Evolutionary conservation across 2,329 filamentous ascomycete species (phyloP).

Genomic region (Aureobasidium mangrovei): DNA sequence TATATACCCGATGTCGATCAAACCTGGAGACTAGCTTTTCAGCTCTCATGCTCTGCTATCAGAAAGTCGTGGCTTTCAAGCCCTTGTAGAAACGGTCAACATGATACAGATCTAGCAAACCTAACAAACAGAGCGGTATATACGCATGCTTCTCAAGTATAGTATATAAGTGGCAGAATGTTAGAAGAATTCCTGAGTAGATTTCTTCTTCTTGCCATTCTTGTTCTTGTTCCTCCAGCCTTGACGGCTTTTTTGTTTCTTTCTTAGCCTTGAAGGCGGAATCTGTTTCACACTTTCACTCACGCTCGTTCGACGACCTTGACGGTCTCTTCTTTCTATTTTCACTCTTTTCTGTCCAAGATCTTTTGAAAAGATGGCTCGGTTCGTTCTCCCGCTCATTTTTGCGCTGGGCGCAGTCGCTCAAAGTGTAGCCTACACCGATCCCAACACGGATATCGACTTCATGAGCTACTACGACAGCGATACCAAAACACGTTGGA

Average conservation of each 20-base stretch:
- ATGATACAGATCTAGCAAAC: too few relatives aligned
- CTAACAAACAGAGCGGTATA: too few relatives aligned
- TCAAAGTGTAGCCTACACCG: slow-evolving; percentile 28
- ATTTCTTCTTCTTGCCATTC: neutral
- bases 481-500: slow-evolving; percentile 38
- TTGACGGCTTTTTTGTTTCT: slow-evolving; percentile 13
- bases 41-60: too few relatives aligned
- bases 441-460: slow-evolving; percentile 39
- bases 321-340: slow-evolving; percentile 10
- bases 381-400: slow-evolving; percentile 13
- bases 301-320: slow-evolving; percentile 8
- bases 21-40: too few relatives aligned
- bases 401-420: slow-evolving; percentile 13
- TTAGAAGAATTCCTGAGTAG: too few relatives aligned
- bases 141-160: too few relatives aligned
- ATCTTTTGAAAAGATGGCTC: slow-evolving; percentile 12
- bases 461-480: slow-evolving; percentile 34
- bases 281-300: neutral
- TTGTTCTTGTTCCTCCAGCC: slow-evolving; percentile 5
- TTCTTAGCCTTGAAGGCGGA: neutral
- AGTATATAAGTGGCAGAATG: too few relatives aligned
- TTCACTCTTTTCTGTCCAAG: neutral
- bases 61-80: too few relatives aligned
- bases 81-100: too few relatives aligned
- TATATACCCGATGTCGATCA: too few relatives aligned